Conservation (phyloP, 306 rosid species). For the Quercus alba region DNA sequence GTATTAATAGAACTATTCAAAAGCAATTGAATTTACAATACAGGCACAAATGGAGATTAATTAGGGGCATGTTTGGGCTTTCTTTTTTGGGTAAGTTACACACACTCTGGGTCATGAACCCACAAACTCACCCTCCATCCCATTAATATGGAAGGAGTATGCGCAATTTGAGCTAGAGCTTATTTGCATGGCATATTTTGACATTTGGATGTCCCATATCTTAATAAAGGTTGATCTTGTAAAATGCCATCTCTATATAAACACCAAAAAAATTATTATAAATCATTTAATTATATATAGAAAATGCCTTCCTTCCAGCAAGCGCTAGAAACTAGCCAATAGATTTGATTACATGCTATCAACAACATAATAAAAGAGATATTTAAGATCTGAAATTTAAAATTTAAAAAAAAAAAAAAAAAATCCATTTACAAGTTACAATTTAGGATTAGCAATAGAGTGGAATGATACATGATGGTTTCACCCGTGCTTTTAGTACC, state of each 20-base stretch:
- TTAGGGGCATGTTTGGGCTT: neutral
- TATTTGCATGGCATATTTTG: neutral
- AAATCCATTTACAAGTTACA: neutral
- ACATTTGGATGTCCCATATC: neutral
- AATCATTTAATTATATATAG: neutral
- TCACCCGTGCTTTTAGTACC: neutral
- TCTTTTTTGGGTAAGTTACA: neutral
- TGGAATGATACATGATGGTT: neutral
- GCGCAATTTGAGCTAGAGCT: too few species aligned
- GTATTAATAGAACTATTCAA: neutral
- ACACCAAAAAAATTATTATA: neutral
- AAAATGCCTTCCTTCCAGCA: neutral
- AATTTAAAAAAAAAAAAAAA: neutral
- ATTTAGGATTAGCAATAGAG: neutral
- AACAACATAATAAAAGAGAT: too few species aligned
- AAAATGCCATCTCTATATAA: neutral
- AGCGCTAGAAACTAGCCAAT: neutral
- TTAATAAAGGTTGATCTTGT: neutral
- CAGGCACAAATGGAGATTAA: neutral
- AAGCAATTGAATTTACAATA: neutral
- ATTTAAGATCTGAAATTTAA: neutral
- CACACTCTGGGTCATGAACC: too few species aligned
- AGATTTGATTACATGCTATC: too few species aligned
- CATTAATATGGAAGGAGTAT: too few species aligned
- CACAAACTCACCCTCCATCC: too few species aligned